Percentiles rank a stretch among this genome's conserved stretches.
phyloP scores from a whole-genome alignment of 2,329 filamentous ascomycete genomes.

The Xylaria multiplex region DNA sequence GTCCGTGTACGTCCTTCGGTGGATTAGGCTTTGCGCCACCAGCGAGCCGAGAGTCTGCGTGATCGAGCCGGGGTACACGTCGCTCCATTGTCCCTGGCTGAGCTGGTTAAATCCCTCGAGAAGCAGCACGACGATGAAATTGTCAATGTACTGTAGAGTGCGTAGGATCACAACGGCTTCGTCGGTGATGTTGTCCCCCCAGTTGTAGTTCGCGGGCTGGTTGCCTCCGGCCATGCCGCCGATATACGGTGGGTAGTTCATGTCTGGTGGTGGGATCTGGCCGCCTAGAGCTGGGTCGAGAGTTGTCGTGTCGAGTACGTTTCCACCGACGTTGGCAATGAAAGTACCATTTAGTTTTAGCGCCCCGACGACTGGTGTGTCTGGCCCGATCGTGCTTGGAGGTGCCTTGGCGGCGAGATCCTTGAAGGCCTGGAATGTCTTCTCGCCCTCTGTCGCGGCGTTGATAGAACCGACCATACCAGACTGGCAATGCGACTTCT shows the following conservation, averaged over 20 bases:
- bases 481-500: slow-evolving; percentile 50
- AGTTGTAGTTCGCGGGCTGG: slow-evolving; percentile 50
- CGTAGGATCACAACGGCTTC: slow-evolving; percentile 44
- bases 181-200: slow-evolving; percentile 47
- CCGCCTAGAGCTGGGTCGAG: slow-evolving; percentile 43
- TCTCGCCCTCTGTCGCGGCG: slow-evolving; percentile 47
- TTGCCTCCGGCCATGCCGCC: slow-evolving; percentile 50
- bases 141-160: slow-evolving; percentile 48
- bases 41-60: slow-evolving; percentile 49
- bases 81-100: slow-evolving; percentile 46
- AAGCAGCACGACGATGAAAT: slow-evolving; percentile 49
- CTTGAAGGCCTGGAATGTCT: slow-evolving; percentile 53
- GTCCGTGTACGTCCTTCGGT: slow-evolving; percentile 50
- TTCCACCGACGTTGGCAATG: slow-evolving; percentile 45
- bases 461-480: slow-evolving; percentile 63
- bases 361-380: slow-evolving; percentile 50
- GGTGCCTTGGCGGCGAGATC: slow-evolving; percentile 49
- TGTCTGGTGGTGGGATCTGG: slow-evolving; percentile 44
- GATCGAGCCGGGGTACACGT: slow-evolving; percentile 49
- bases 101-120: slow-evolving; percentile 48
- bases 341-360: slow-evolving; percentile 50
- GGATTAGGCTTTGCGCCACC: slow-evolving; percentile 51
- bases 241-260: slow-evolving; percentile 44
- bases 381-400: slow-evolving; percentile 49
- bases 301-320: slow-evolving; percentile 44